Evolutionary conservation across 805 yeast species (phyloP).

Genomic region (Phaffomyces opuntiae): DNA sequence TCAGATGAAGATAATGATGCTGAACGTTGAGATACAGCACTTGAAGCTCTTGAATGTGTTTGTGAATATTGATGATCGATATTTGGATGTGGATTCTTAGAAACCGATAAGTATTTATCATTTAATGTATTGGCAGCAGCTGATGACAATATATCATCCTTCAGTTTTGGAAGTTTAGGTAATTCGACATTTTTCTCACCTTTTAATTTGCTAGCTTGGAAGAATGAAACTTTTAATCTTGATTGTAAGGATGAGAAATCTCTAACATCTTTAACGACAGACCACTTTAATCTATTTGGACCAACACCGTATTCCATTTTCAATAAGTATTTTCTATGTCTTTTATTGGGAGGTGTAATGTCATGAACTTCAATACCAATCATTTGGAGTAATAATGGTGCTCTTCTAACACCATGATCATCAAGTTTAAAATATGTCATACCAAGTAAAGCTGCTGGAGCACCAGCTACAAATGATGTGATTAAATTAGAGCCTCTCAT

Average conservation of each 20-base stretch:
- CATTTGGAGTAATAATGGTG: slow-evolving; percentile 74
- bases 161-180: slow-evolving; percentile 31
- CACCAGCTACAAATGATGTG: slow-evolving; percentile 52
- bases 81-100: not conserved
- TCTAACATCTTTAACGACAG: slow-evolving; percentile 60
- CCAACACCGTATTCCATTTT: slow-evolving; percentile 90
- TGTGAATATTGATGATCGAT: not conserved
- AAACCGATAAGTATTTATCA: slow-evolving; percentile 18
- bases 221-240: slow-evolving; percentile 47
- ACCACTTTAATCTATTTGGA: slow-evolving; percentile 70
- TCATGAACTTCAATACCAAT: slow-evolving; percentile 59
- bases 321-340: slow-evolving; percentile 45
- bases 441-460: slow-evolving; percentile 67
- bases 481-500: slow-evolving; percentile 37
- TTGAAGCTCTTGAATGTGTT: not conserved
- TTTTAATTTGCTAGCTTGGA: slow-evolving; percentile 28
- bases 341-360: slow-evolving; percentile 27
- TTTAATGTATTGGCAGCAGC: slow-evolving; percentile 14
- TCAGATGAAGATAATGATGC: not conserved
- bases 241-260: slow-evolving; percentile 71
- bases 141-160: not conserved
- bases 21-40: not conserved
- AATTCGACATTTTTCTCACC: slow-evolving; percentile 24
- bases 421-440: slow-evolving; percentile 73
- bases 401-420: slow-evolving; percentile 68